phyloP scores from a whole-genome alignment of 257 asterid species.

The Cinchona pubescens region DNA sequence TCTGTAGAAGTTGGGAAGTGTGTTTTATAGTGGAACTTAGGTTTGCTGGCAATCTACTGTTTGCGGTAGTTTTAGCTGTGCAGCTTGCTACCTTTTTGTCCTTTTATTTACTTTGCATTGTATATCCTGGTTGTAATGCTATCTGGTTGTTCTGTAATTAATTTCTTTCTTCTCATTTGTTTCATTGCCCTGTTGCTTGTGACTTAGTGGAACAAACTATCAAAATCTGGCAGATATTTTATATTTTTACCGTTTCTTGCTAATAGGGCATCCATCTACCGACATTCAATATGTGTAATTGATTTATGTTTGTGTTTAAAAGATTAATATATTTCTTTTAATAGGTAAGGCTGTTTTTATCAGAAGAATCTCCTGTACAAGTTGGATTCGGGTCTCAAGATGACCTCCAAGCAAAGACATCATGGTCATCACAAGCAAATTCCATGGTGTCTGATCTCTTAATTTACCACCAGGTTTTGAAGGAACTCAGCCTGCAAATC shows the following conservation, averaged over 20 bases:
- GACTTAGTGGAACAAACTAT: background rate
- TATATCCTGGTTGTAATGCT: background rate
- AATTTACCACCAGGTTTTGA: conserved; percentile 93
- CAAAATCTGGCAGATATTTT: background rate
- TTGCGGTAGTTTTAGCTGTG: background rate
- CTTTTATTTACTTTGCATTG: background rate
- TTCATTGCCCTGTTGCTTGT: background rate
- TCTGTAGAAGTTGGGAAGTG: background rate
- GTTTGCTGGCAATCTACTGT: background rate
- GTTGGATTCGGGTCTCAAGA: conserved; percentile 71
- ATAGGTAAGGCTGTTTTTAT: conserved; percentile 76
- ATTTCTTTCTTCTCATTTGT: background rate
- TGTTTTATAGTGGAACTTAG: background rate
- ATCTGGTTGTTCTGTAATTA: background rate
- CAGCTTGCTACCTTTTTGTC: background rate
- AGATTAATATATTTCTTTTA: conserved; percentile 12
- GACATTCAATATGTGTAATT: background rate
- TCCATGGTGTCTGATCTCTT: conserved; percentile 54
- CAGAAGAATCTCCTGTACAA: conserved; percentile 82
- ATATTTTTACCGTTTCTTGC: background rate
- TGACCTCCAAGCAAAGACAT: conserved; percentile 75
- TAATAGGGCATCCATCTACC: background rate
- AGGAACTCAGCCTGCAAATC: conserved; percentile 54
- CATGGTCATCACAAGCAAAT: conserved; percentile 44
- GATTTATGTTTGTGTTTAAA: background rate